Evolutionary conservation across 768 basidiomycete species (phyloP), one percentile per base, ranked within the genome.

Genomic region (Pleurotus djamor): DNA sequence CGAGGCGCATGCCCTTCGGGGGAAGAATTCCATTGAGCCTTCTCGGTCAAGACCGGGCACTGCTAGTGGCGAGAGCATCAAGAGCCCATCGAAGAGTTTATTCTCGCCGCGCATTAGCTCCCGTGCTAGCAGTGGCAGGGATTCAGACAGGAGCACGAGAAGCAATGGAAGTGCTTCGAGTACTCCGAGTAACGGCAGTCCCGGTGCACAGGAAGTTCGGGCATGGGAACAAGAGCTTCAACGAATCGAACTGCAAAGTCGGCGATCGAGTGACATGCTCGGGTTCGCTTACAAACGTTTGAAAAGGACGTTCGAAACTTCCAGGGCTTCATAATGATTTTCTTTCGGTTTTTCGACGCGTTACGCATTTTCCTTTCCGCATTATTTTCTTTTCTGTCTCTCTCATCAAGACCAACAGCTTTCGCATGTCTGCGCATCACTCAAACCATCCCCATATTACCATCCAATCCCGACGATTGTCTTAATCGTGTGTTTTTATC

Each of bases 151-250:
- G 60, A 72, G 63, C 56, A 64, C 62, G 21, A 65, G 65, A 44
- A 69, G 66, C 50, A 57, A 35, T 32, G 64, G 63, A 48, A 60
- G 65, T 38, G 44, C 35, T 32, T 34, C 56, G 38, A 63, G 59
- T 41, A 58, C 36, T 51, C 59, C 59, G 48, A 60, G 58, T 45
- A 63, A 55, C 43, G 66, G 67, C 63, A 73, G 70, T 62, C 69
- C 74, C 52, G 54, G 69, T 60, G 58, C 64, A 64, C 59, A 61
- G 21, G 64, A 73, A 37, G 76, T 84, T 67, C 75, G 78, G 57
- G 91, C 86, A 63, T 93, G 91, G 91, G 91, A 92, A 71, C 85
- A 83, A 68, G 89, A 92, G 75, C 78, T 91, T 48, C 84, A 79
- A 60, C 79, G 83, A 61, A 90, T 92, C 63, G 90, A 91, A 72